These are phyloP conservation scores for Musa acuminata DNA, from an alignment of 176 grass and related monocot species.

Conservation along the genomic window DNA sequence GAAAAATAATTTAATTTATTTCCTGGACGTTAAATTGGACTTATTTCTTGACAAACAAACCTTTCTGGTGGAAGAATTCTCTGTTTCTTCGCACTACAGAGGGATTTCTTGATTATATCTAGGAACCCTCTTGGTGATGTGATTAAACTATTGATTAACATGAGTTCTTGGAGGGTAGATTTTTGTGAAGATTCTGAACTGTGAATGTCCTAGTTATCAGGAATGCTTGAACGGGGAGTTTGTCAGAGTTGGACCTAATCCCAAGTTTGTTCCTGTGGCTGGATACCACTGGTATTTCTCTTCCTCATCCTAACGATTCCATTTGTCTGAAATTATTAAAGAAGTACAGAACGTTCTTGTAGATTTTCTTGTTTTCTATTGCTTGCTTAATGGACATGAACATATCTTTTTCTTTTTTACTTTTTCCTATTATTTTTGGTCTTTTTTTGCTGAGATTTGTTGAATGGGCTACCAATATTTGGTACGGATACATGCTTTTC, in stretches of 20 bases:
- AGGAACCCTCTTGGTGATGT: too few relatives aligned
- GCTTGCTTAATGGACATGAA: background rate
- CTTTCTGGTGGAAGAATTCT: too few relatives aligned
- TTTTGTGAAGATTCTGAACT: background rate
- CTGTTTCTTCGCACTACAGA: too few relatives aligned
- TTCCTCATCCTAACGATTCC: background rate
- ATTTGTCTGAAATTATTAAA: background rate
- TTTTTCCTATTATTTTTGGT: background rate
- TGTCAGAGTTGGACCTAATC: constrained; percentile 86
- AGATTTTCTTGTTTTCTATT: background rate
- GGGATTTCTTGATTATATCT: too few relatives aligned
- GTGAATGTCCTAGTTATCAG: constrained; percentile 22
- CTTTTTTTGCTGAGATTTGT: background rate
- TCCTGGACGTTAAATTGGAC: too few relatives aligned
- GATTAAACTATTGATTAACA: too few relatives aligned
- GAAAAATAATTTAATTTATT: background rate
- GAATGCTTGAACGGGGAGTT: constrained; percentile 97
- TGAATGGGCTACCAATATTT: background rate
- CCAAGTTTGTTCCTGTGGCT: constrained; percentile 77
- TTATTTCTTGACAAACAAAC: too few relatives aligned
- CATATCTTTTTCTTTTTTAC: constrained; percentile 6
- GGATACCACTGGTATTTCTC: constrained; percentile 73
- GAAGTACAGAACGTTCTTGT: constrained; percentile 5
- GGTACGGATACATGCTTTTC: background rate
- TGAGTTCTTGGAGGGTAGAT: too few relatives aligned